Percentiles rank a stretch among this genome's conserved stretches.
phyloP scores from a whole-genome alignment of 331 rosid genomes.

The Quercus lobata region DNA sequence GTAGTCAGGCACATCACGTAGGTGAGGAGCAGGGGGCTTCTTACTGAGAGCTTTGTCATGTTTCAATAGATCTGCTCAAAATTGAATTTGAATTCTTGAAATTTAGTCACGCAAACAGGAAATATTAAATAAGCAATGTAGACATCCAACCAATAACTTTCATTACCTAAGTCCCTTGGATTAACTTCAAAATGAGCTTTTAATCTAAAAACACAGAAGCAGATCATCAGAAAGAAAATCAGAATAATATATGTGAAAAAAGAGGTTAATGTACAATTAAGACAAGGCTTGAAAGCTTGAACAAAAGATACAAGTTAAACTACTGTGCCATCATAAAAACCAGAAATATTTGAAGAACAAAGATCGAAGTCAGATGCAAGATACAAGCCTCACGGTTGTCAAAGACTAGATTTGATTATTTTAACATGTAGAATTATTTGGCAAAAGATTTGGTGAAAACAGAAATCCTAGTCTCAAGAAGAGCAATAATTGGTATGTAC shows the following conservation, averaged over 20 bases:
- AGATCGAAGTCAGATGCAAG: background rate
- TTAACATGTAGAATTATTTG: background rate
- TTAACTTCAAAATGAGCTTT: conserved; percentile 54
- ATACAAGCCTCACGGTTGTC: background rate
- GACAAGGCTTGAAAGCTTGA: background rate
- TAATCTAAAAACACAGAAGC: conserved; percentile 30
- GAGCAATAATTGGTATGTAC: conserved; percentile 16
- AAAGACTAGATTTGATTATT: background rate
- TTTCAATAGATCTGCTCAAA: conserved; percentile 74
- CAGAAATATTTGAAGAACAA: background rate
- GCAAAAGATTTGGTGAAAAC: background rate
- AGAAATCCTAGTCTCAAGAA: background rate
- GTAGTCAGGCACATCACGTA: conserved; percentile 81
- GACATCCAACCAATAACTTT: conserved; percentile 12
- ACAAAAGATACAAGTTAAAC: background rate
- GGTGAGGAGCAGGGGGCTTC: conserved; percentile 79
- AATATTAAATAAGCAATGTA: background rate
- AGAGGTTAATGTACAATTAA: conserved; percentile 9
- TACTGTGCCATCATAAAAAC: background rate
- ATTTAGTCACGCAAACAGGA: background rate
- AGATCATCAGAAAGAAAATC: background rate
- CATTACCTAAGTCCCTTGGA: conserved; percentile 55
- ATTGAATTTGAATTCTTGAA: conserved; percentile 13
- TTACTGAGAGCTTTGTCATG: conserved; percentile 94
- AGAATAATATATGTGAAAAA: background rate